A percentile compares a stretch with the other conserved stretches of the same genome.
phyloP scores from a whole-genome alignment of 495 filamentous ascomycete genomes.

The Terfezia boudieri region DNA sequence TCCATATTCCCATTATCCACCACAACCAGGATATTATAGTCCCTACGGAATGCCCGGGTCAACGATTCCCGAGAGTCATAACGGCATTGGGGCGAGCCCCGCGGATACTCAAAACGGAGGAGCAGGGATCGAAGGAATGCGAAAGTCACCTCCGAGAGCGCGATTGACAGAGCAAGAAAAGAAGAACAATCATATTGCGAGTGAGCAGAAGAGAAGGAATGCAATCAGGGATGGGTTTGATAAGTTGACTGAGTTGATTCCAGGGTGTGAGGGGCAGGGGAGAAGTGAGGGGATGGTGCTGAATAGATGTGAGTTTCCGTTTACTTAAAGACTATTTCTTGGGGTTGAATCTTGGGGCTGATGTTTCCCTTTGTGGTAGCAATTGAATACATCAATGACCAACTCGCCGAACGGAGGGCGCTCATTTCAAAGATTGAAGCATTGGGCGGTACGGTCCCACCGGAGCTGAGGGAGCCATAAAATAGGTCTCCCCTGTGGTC shows the following conservation, averaged over 20 bases:
- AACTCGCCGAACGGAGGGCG: constrained; percentile 38
- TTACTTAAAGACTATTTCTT: not conserved
- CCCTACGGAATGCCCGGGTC: no score
- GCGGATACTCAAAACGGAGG: no score
- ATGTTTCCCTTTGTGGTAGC: constrained; percentile 22
- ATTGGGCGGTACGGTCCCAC: constrained; percentile 30
- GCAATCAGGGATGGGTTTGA: constrained; percentile 79
- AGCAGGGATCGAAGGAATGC: no score
- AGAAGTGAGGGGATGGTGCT: constrained; percentile 71
- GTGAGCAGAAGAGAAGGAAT: constrained; percentile 72
- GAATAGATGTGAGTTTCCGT: constrained; percentile 24
- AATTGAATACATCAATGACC: constrained; percentile 43
- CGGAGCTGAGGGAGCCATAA: constrained; percentile 11
- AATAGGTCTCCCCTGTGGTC: no score
- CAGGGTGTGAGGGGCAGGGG: constrained; percentile 60
- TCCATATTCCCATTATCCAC: no score
- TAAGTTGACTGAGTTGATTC: constrained; percentile 56
- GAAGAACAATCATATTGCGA: constrained; percentile 76
- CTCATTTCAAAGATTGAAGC: constrained; percentile 40
- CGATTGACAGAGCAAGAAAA: constrained; percentile 68
- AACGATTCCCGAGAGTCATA: no score
- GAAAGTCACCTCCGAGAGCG: constrained; percentile 19
- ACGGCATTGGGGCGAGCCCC: no score
- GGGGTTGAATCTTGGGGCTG: constrained; percentile 1
- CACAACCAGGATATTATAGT: no score